Percentiles rank a stretch among this genome's conserved stretches.
These are phyloP conservation scores for Mucor racemosus DNA, from an alignment of 371 early-diverging fungal genomes.

Conservation along the genomic window DNA sequence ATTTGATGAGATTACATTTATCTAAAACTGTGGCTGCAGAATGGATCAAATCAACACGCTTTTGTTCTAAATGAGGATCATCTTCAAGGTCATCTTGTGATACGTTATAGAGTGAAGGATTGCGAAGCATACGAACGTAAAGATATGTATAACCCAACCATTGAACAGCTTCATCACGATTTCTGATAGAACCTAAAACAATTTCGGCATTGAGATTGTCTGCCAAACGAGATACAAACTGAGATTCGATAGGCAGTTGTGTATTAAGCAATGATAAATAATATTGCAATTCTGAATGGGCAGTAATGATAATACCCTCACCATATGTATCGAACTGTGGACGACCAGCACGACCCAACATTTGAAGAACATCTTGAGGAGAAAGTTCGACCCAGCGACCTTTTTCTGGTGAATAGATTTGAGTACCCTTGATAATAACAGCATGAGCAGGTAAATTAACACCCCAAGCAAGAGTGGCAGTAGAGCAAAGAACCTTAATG, in stretches of 20 bases:
- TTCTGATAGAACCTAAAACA: constrained; percentile 90
- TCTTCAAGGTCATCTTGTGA: constrained; percentile 71
- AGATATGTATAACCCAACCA: constrained; percentile 99
- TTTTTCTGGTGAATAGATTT: constrained; percentile 95
- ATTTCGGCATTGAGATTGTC: constrained; percentile 98
- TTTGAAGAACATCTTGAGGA: constrained; percentile 97
- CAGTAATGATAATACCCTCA: constrained; percentile 97
- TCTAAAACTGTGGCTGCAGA: constrained; percentile 86
- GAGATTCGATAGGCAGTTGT: constrained; percentile 98
- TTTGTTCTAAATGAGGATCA: constrained; percentile 86
- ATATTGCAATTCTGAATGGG: constrained; percentile 90
- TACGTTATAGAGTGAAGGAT: constrained; percentile 85
- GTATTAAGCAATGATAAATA: constrained; percentile 94
- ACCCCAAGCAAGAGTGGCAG: constrained; percentile 99
- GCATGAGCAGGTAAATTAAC: constrained; percentile 99
- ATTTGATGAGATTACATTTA: constrained; percentile 88
- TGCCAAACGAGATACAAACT: constrained; percentile 85
- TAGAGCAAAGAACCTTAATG: constrained; percentile 95
- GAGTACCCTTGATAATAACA: constrained; percentile 99
- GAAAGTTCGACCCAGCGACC: constrained; percentile 93
- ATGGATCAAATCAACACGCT: constrained; percentile 90
- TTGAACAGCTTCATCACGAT: constrained; percentile 91
- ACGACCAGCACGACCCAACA: constrained; percentile 99
- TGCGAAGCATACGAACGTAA: constrained; percentile 95
- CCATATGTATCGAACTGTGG: constrained; percentile 98